phyloP scores from a whole-genome alignment of 352 stramenopile species.

The Globisporangium ultimum region DNA sequence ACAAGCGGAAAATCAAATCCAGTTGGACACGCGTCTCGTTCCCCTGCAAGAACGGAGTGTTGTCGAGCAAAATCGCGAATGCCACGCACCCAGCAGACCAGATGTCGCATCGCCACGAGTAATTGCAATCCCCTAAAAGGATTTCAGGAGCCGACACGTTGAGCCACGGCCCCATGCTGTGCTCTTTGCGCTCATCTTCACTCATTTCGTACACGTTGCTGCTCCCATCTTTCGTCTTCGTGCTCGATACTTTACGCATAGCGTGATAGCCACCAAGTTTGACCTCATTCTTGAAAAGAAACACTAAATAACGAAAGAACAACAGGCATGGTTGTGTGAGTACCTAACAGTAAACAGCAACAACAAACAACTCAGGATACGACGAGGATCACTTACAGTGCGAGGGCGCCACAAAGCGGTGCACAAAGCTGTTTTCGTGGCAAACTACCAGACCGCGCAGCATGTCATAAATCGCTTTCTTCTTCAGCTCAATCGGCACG shows the following conservation, averaged over 20 bases:
- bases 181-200: slow-evolving; percentile 78
- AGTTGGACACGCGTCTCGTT: slow-evolving; percentile 62
- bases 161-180: slow-evolving; percentile 61
- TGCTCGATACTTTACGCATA: slow-evolving; percentile 44
- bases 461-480: slow-evolving; percentile 74
- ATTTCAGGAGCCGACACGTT: slow-evolving; percentile 68
- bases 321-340: not conserved
- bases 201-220: slow-evolving; percentile 53
- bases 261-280: slow-evolving; percentile 73
- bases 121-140: slow-evolving; percentile 62
- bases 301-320: slow-evolving; percentile 27
- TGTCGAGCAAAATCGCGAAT: slow-evolving; percentile 65
- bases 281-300: slow-evolving; percentile 61
- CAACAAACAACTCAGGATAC: not conserved
- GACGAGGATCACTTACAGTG: slow-evolving; percentile 37
- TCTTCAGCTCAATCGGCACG: slow-evolving; percentile 45
- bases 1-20: slow-evolving; percentile 76
- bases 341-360: not conserved
- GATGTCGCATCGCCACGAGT: slow-evolving; percentile 70
- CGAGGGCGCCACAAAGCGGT: slow-evolving; percentile 67
- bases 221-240: slow-evolving; percentile 30
- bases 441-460: slow-evolving; percentile 52
- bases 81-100: slow-evolving; percentile 70
- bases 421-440: slow-evolving; percentile 71
- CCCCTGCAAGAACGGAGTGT: slow-evolving; percentile 58